Conservation (phyloP, 441 rosid species). For the Croton laevigatus region DNA sequence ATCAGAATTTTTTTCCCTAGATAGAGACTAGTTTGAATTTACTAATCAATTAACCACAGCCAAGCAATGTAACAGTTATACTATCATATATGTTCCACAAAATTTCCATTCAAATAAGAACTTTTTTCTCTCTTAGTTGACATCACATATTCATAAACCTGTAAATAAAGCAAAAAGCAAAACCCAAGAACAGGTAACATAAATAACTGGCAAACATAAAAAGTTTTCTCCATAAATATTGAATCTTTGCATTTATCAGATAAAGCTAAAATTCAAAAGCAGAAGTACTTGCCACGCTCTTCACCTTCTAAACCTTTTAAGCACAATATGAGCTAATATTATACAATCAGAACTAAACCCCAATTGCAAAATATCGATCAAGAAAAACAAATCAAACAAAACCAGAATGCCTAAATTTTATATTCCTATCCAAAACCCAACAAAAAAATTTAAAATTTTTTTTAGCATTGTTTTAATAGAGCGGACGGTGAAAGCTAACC, state of each 20-base stretch:
- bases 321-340: conserved; percentile 5
- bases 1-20: not conserved
- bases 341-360: conserved; percentile 16
- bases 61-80: conserved; percentile 14
- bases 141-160: not conserved
- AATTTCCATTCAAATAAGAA: conserved; percentile 17
- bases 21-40: not conserved
- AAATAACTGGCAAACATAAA: not conserved
- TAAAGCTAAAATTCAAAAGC: conserved; percentile 3
- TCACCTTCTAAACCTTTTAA: conserved; percentile 7
- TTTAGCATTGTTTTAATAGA: not conserved
- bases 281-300: not conserved
- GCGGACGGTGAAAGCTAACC: not conserved
- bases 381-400: not conserved
- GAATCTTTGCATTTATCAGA: conserved; percentile 2
- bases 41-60: conserved; percentile 4
- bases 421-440: not conserved
- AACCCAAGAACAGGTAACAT: not conserved
- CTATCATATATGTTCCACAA: not conserved
- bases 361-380: conserved; percentile 15
- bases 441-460: not conserved
- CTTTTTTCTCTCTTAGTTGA: conserved; percentile 3
- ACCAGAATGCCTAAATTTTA: conserved; percentile 1
- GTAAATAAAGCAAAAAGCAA: not conserved
- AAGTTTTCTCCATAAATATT: not conserved